These are phyloP conservation scores for Reutealis trisperma DNA, from an alignment of 345 rosid genomes.

Conservation along the genomic window DNA sequence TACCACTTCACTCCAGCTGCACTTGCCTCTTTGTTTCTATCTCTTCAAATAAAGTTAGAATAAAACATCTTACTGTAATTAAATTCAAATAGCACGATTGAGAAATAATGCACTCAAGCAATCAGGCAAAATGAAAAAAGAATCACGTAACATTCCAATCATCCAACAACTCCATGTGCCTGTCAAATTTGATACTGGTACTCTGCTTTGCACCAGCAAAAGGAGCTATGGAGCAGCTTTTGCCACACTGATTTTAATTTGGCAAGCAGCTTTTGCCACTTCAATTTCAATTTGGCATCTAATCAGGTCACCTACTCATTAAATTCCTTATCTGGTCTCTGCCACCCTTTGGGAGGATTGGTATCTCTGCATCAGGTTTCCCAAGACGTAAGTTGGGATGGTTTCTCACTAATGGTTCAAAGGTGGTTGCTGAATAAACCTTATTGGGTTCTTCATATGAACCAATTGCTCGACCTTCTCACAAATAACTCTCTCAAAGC, in stretches of 20 bases:
- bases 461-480: neutral
- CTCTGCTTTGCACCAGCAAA: neutral
- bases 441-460: neutral
- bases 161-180: neutral
- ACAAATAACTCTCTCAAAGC: neutral
- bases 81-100: neutral
- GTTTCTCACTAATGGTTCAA: too few relatives aligned
- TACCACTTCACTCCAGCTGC: neutral
- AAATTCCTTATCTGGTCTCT: too few relatives aligned
- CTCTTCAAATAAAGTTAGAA: neutral
- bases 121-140: neutral
- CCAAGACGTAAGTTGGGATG: too few relatives aligned
- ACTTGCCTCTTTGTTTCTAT: constrained; percentile 2
- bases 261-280: too few relatives aligned
- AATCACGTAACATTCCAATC: constrained; percentile 1
- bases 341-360: too few relatives aligned
- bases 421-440: too few relatives aligned
- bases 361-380: too few relatives aligned
- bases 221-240: neutral
- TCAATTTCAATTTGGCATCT: too few relatives aligned
- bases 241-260: too few relatives aligned
- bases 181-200: neutral
- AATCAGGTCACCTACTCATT: too few relatives aligned
- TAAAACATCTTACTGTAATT: neutral
- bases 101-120: neutral